phyloP scores from a whole-genome alignment of 768 basidiomycete genomes.

The Boletus tomentosulus region DNA sequence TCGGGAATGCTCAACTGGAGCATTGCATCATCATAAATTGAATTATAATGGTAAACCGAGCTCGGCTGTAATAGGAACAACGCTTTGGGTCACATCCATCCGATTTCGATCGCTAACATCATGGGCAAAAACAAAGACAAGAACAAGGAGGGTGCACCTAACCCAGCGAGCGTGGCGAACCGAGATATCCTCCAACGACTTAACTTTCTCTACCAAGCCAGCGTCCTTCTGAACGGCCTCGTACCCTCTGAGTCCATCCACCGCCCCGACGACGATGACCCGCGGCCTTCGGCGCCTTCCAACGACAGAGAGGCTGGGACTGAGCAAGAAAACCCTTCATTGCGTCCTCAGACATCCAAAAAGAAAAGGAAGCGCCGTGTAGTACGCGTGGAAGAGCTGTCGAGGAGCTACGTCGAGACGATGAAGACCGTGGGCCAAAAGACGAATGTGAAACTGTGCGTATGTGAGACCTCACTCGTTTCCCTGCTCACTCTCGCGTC shows the following conservation, averaged over 20 bases:
- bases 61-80: too few relatives aligned
- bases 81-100: too few relatives aligned
- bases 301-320: background rate
- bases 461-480: background rate
- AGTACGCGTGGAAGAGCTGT: constrained; percentile 45
- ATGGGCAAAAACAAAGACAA: constrained; percentile 71
- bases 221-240: constrained; percentile 52
- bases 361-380: constrained; percentile 25
- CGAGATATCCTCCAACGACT: constrained; percentile 78
- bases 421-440: constrained; percentile 75
- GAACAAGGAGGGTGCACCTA: constrained; percentile 53
- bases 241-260: constrained; percentile 8
- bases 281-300: background rate
- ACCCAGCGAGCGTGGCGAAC: constrained; percentile 55
- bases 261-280: background rate
- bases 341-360: background rate
- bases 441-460: constrained; percentile 73
- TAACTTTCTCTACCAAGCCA: constrained; percentile 84
- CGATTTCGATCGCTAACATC: background rate
- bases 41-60: too few relatives aligned
- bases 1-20: background rate
- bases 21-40: background rate
- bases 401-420: constrained; percentile 56
- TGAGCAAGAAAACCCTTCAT: background rate
- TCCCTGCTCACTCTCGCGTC: background rate